Conservation (phyloP, 2,329 filamentous ascomycete genomes). For the Aureobasidium sp. region DNA sequence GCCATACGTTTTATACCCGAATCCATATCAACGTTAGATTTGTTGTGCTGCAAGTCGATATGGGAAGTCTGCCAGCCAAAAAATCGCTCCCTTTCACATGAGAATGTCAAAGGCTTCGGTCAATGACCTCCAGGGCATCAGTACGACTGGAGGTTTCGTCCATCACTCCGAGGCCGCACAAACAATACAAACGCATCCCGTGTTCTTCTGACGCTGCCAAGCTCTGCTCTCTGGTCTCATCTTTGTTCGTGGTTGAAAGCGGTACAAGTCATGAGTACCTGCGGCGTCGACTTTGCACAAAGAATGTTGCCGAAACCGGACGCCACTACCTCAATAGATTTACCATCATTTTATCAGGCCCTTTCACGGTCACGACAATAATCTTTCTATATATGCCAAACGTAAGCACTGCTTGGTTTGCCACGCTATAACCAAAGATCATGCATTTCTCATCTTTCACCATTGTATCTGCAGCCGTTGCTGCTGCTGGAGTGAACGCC, state of each 20-base stretch:
- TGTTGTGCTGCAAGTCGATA: no score
- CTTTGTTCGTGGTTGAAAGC: background rate
- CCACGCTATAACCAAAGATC: background rate
- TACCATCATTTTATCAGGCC: background rate
- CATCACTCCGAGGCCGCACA: background rate
- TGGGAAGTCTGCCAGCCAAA: no score
- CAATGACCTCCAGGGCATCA: no score
- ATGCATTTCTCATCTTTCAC: background rate
- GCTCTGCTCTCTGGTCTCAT: background rate
- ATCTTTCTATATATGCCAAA: background rate
- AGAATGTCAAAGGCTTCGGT: no score
- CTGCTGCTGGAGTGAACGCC: background rate
- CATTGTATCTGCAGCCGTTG: background rate
- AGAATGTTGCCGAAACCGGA: conserved; percentile 12
- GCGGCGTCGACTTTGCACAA: background rate
- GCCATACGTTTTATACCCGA: no score
- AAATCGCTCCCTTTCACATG: no score
- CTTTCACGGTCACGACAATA: background rate
- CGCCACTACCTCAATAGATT: background rate
- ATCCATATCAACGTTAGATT: no score
- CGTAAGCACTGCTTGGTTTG: background rate
- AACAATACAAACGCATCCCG: background rate
- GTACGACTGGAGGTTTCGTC: background rate
- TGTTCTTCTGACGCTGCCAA: background rate
- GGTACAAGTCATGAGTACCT: background rate